These are phyloP conservation scores for Quercus phellos DNA, from an alignment of 331 rosid genomes.

Conservation along the genomic window DNA sequence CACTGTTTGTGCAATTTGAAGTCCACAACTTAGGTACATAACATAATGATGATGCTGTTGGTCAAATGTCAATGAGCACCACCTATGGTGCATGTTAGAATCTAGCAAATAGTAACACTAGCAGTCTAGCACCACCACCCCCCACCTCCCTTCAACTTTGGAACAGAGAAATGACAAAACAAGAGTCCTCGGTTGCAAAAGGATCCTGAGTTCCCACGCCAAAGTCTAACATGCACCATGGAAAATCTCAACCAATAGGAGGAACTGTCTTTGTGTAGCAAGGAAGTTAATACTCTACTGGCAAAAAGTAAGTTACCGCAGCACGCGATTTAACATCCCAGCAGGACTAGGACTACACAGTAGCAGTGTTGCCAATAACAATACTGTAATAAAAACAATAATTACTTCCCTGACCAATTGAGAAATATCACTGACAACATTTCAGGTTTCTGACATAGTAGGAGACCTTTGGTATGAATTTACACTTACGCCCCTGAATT, in stretches of 20 bases:
- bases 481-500: background rate
- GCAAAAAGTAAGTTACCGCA: slow-evolving; percentile 17
- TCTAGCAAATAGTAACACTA: background rate
- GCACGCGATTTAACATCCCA: background rate
- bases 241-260: slow-evolving; percentile 8
- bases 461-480: background rate
- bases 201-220: background rate
- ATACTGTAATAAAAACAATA: background rate
- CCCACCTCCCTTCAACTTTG: slow-evolving; percentile 17
- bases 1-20: background rate
- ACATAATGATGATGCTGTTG: slow-evolving; percentile 5
- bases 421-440: slow-evolving; percentile 8
- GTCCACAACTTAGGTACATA: slow-evolving; percentile 3
- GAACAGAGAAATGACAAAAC: slow-evolving; percentile 32
- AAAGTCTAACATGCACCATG: slow-evolving; percentile 1
- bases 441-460: slow-evolving; percentile 2
- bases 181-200: background rate
- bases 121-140: background rate
- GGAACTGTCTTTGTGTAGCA: slow-evolving; percentile 43
- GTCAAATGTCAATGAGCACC: slow-evolving; percentile 38
- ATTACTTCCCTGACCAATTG: background rate
- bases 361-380: background rate
- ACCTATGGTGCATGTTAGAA: slow-evolving; percentile 24
- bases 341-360: background rate
- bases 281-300: background rate